These are phyloP conservation scores for Wickerhamiella vanderwaltii DNA, from an alignment of 805 yeast species.

Conservation along the genomic window DNA sequence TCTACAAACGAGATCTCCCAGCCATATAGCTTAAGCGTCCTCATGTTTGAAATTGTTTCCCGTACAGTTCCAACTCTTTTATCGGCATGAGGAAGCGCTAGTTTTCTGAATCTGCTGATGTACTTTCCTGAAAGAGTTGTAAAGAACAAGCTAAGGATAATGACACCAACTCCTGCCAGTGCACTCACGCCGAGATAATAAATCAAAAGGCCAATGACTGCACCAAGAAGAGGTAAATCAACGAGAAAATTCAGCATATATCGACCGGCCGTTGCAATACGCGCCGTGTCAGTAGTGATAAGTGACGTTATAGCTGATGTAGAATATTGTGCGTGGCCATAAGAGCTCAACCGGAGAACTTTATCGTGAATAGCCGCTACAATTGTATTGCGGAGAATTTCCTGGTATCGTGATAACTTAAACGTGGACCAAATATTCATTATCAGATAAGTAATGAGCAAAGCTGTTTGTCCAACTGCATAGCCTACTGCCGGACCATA, in stretches of 20 bases:
- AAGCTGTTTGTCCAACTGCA: conserved; percentile 45
- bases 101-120: conserved; percentile 43
- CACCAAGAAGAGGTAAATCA: conserved; percentile 21
- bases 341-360: conserved; percentile 49
- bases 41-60: conserved; percentile 67
- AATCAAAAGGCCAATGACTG: conserved; percentile 51
- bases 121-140: conserved; percentile 39
- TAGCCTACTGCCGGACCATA: conserved; percentile 52
- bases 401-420: too few relatives aligned
- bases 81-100: conserved; percentile 57
- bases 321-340: conserved; percentile 48
- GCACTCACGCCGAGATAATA: conserved; percentile 63
- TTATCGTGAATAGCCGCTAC: conserved; percentile 62
- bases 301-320: conserved; percentile 62
- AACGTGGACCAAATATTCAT: too few relatives aligned
- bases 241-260: conserved; percentile 18
- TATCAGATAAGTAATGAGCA: not conserved
- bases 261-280: conserved; percentile 45
- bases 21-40: conserved; percentile 74
- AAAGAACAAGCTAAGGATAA: conserved; percentile 26
- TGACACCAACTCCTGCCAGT: conserved; percentile 54
- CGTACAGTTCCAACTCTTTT: conserved; percentile 60
- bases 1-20: conserved; percentile 77
- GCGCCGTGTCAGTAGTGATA: conserved; percentile 72
- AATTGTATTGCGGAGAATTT: conserved; percentile 54